These are phyloP conservation scores for Trichoderma polysporum DNA, from an alignment of 2,329 filamentous ascomycete genomes.

Conservation along the genomic window DNA sequence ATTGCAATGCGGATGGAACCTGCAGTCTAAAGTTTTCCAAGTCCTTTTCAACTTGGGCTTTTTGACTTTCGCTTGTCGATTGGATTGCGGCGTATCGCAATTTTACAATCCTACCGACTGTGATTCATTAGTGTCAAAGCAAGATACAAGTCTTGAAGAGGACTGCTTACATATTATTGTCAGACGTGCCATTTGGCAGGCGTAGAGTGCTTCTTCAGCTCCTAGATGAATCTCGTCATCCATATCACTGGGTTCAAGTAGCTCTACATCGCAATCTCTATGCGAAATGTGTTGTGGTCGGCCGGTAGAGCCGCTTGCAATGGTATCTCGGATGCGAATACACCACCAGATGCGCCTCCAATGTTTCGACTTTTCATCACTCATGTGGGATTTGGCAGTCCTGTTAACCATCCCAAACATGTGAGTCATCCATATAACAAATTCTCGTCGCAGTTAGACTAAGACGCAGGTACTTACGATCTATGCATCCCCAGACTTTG, in stretches of 20 bases:
- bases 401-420: background rate
- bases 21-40: background rate
- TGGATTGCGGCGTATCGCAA: background rate
- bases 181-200: background rate
- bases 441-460: too few species aligned
- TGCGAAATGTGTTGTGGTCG: background rate
- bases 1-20: background rate
- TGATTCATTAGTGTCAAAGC: background rate
- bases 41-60: background rate
- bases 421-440: too few species aligned
- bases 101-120: background rate
- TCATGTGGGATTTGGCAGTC: conserved; percentile 4
- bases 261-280: background rate
- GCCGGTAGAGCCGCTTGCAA: background rate
- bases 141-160: background rate
- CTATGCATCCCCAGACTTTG: conserved; percentile 7
- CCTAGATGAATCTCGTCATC: background rate
- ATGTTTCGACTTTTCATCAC: background rate
- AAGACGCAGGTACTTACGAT: background rate
- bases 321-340: background rate
- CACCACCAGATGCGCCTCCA: conserved; percentile 10
- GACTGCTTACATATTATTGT: background rate
- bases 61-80: background rate
- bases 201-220: background rate
- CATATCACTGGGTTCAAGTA: background rate